These are phyloP conservation scores for Camellia lanceoleosa DNA, from an alignment of 148 eudicot species.

Conservation along the genomic window DNA sequence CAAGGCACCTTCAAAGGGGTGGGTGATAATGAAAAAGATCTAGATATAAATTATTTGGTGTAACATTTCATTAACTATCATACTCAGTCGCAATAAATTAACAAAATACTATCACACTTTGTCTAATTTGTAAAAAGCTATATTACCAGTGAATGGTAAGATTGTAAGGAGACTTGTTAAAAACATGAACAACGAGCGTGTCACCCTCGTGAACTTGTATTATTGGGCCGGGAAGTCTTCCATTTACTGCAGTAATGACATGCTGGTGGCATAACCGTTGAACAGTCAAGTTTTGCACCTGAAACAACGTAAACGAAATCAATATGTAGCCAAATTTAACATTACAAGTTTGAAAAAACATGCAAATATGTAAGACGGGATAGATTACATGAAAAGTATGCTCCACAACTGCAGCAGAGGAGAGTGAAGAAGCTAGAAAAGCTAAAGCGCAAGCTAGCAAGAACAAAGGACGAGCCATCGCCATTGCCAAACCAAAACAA, in stretches of 20 bases:
- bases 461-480: conserved; percentile 17
- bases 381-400: conserved; percentile 40
- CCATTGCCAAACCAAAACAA: too few species aligned
- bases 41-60: background rate
- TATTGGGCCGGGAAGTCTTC: conserved; percentile 55
- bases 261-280: conserved; percentile 35
- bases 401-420: conserved; percentile 33
- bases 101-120: background rate
- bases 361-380: background rate
- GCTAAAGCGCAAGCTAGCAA: conserved; percentile 19
- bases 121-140: background rate
- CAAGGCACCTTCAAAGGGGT: too few species aligned
- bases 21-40: too few species aligned
- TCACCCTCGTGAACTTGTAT: conserved; percentile 53
- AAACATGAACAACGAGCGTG: conserved; percentile 50
- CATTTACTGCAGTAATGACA: conserved; percentile 51
- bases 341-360: background rate
- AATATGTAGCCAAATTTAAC: background rate
- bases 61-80: background rate
- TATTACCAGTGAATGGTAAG: conserved; percentile 58
- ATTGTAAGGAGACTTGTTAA: conserved; percentile 52
- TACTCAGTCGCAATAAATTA: background rate
- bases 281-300: conserved; percentile 47
- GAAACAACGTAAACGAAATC: background rate
- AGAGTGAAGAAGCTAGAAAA: conserved; percentile 19